Evolutionary conservation across 2,329 filamentous ascomycete species (phyloP).

Genomic region (Hymenoscyphus linearis): DNA sequence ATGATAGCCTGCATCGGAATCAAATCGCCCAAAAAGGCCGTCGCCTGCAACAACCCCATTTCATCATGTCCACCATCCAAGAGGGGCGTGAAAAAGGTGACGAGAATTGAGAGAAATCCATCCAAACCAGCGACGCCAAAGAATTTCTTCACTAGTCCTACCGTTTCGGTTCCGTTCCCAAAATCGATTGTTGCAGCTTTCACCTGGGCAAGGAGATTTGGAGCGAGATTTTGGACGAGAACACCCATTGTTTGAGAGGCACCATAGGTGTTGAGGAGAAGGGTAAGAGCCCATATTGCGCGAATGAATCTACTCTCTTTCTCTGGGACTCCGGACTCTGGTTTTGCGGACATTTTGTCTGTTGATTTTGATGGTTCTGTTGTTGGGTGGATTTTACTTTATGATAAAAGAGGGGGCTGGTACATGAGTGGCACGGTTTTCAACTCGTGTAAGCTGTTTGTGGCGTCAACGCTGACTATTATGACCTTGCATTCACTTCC

Average conservation of each 20-base stretch:
- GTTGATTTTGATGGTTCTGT: not conserved
- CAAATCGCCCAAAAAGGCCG: slow-evolving; percentile 27
- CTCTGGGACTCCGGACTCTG: slow-evolving; percentile 24
- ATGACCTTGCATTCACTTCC: not conserved
- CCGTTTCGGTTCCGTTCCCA: slow-evolving; percentile 1
- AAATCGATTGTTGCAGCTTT: not conserved
- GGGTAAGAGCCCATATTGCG: slow-evolving; percentile 23
- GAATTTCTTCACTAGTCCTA: slow-evolving; percentile 13
- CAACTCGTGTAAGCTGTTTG: not conserved
- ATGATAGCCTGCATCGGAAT: slow-evolving; percentile 28
- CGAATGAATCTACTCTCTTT: slow-evolving; percentile 25
- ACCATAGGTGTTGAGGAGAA: slow-evolving; percentile 15
- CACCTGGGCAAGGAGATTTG: not conserved
- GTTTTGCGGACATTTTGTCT: slow-evolving; percentile 7
- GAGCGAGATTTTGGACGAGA: not conserved
- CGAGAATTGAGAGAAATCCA: slow-evolving; percentile 16
- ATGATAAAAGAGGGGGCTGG: not conserved
- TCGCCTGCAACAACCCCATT: slow-evolving; percentile 18
- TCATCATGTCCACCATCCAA: slow-evolving; percentile 16
- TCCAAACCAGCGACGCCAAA: slow-evolving; percentile 19
- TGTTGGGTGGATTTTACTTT: not conserved
- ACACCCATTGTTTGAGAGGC: slow-evolving; percentile 15
- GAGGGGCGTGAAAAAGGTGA: slow-evolving; percentile 21
- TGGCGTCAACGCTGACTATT: not conserved
- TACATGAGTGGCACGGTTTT: not conserved